These are phyloP conservation scores for Schizonepeta tenuifolia DNA, from an alignment of 257 asterid species.

Conservation along the genomic window DNA sequence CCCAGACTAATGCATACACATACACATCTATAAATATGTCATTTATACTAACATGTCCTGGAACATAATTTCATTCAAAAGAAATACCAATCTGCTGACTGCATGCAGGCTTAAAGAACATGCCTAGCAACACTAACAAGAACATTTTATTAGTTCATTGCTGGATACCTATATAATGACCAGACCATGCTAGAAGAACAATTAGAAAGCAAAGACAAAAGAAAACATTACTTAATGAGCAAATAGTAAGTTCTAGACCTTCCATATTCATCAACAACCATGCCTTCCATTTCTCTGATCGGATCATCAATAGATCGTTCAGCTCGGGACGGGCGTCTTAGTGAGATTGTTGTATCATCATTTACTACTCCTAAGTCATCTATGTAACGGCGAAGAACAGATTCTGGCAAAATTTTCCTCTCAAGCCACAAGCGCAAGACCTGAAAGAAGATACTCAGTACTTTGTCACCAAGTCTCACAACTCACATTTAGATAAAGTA, in stretches of 20 bases:
- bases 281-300: slow-evolving; percentile 96
- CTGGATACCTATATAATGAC: slow-evolving; percentile 12
- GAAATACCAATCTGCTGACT: neutral
- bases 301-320: slow-evolving; percentile 96
- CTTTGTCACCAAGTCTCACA: slow-evolving; percentile 30
- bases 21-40: neutral
- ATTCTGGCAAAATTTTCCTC: slow-evolving; percentile 90
- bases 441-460: slow-evolving; percentile 44
- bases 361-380: slow-evolving; percentile 65
- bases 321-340: slow-evolving; percentile 86
- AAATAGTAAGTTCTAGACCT: slow-evolving; percentile 52
- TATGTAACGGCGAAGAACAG: slow-evolving; percentile 71
- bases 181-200: slow-evolving; percentile 21
- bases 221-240: slow-evolving; percentile 14
- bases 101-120: slow-evolving; percentile 10
- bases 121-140: slow-evolving; percentile 32
- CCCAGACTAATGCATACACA: neutral
- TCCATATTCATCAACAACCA: slow-evolving; percentile 95
- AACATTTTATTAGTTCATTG: neutral
- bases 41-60: slow-evolving; percentile 1
- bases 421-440: slow-evolving; percentile 95
- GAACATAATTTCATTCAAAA: neutral
- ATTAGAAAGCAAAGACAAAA: slow-evolving; percentile 15
- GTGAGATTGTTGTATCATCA: slow-evolving; percentile 60
- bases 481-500: slow-evolving; percentile 13